Percentiles rank a stretch among this genome's conserved stretches.
Evolutionary conservation across 1,284 basidiomycete genomes (phyloP).

Genomic region (Leccinum glutinopallens): DNA sequence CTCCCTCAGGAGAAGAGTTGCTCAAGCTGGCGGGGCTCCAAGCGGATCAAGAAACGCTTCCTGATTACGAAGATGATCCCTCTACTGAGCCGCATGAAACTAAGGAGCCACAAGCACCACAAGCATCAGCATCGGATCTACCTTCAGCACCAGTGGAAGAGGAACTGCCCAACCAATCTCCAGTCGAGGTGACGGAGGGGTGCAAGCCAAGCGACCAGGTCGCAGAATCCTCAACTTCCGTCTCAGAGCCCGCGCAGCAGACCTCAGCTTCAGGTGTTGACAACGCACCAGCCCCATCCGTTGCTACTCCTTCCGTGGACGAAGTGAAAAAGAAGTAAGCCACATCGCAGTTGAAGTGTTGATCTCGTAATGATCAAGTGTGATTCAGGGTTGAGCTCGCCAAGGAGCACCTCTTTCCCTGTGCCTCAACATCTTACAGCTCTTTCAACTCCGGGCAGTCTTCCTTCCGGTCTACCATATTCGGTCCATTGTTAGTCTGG

Average conservation of each 20-base stretch:
- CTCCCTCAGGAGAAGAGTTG: constrained; percentile 48
- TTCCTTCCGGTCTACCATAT: constrained; percentile 48
- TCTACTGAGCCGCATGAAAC: constrained; percentile 19
- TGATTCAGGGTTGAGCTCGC: constrained; percentile 41
- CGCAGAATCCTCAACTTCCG: constrained; percentile 4
- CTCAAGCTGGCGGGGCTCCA: constrained; percentile 49
- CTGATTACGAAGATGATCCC: constrained; percentile 58
- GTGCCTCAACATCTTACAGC: constrained; percentile 25
- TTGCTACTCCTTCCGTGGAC: background rate
- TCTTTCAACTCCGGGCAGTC: constrained; percentile 25
- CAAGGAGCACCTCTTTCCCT: constrained; percentile 49
- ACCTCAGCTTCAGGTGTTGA: constrained; percentile 1
- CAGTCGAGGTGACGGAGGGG: constrained; percentile 6
- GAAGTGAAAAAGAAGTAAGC: constrained; percentile 31
- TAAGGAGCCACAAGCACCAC: constrained; percentile 2
- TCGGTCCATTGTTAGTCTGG: constrained; percentile 54
- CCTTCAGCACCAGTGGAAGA: constrained; percentile 6
- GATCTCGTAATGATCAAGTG: constrained; percentile 11
- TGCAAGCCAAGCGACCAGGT: constrained; percentile 7
- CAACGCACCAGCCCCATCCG: background rate
- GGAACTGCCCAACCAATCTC: constrained; percentile 2
- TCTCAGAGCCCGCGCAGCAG: constrained; percentile 9
- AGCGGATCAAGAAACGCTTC: constrained; percentile 41
- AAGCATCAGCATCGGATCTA: background rate
- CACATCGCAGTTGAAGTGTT: background rate